phyloP scores from a whole-genome alignment of 192 early-diverging fungal species.

The Funneliformis geosporum region DNA sequence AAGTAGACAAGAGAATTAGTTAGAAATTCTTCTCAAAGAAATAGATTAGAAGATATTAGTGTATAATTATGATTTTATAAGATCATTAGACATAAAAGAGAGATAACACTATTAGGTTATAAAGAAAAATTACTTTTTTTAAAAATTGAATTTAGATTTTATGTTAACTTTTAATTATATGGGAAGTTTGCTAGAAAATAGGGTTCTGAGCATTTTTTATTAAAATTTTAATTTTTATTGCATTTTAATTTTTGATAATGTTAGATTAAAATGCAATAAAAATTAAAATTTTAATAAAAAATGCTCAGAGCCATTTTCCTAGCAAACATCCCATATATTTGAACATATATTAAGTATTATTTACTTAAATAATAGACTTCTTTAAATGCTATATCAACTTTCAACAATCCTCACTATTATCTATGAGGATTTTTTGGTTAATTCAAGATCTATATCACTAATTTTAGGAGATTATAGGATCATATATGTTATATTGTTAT shows the following conservation, averaged over 20 bases:
- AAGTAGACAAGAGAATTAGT: neutral
- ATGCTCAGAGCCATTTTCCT: neutral
- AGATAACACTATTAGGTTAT: neutral
- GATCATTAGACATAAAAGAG: neutral
- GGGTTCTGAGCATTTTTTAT: no score
- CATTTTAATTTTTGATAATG: no score
- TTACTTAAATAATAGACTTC: neutral
- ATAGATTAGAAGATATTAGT: neutral
- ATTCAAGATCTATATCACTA: constrained; percentile 52
- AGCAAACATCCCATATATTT: neutral
- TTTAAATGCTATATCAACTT: neutral
- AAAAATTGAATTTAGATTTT: neutral
- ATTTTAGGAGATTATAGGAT: constrained; percentile 43
- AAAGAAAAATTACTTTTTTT: no score
- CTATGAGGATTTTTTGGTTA: constrained; percentile 46
- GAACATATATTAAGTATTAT: no score
- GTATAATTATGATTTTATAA: neutral
- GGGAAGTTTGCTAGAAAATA: no score
- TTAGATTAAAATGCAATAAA: no score
- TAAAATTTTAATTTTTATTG: no score
- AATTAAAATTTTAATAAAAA: no score
- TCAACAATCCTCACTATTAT: neutral
- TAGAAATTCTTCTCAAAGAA: constrained; percentile 15
- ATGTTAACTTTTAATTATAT: neutral
- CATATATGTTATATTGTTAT: constrained; percentile 63